Conservation (phyloP, 768 basidiomycete species). For the Lactarius evosmus region DNA sequence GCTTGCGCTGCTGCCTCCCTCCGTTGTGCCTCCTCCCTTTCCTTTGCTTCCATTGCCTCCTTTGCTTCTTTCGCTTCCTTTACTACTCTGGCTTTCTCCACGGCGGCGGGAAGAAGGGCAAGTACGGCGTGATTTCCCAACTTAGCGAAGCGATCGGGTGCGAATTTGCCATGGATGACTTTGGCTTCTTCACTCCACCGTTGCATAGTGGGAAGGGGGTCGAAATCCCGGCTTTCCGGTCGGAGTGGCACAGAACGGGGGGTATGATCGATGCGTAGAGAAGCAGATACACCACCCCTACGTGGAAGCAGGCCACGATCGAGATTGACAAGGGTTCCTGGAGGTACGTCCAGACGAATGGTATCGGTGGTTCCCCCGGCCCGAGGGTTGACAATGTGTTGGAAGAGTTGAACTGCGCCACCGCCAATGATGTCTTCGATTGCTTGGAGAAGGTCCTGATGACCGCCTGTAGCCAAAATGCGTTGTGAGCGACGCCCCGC, state of each 20-base stretch:
- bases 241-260: slow-evolving; percentile 40
- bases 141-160: slow-evolving; percentile 60
- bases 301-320: slow-evolving; percentile 52
- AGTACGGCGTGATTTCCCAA: slow-evolving; percentile 69
- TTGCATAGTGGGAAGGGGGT: slow-evolving; percentile 76
- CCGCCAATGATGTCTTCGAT: slow-evolving; percentile 81
- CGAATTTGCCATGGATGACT: slow-evolving; percentile 72
- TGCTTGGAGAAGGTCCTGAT: slow-evolving; percentile 61
- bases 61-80: slow-evolving; percentile 39
- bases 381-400: slow-evolving; percentile 69
- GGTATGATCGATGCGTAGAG: slow-evolving; percentile 61
- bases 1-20: slow-evolving; percentile 37
- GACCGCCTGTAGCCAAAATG: slow-evolving; percentile 43
- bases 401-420: slow-evolving; percentile 78
- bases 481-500: slow-evolving; percentile 40
- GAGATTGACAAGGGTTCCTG: slow-evolving; percentile 58
- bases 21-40: slow-evolving; percentile 47
- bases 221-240: slow-evolving; percentile 59
- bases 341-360: slow-evolving; percentile 74
- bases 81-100: slow-evolving; percentile 51
- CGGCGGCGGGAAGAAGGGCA: slow-evolving; percentile 74
- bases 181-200: slow-evolving; percentile 90
- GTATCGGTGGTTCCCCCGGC: slow-evolving; percentile 55
- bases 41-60: slow-evolving; percentile 49
- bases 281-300: slow-evolving; percentile 47